phyloP scores from a whole-genome alignment of 768 basidiomycete species.

The Collybiopsis luxurians region DNA sequence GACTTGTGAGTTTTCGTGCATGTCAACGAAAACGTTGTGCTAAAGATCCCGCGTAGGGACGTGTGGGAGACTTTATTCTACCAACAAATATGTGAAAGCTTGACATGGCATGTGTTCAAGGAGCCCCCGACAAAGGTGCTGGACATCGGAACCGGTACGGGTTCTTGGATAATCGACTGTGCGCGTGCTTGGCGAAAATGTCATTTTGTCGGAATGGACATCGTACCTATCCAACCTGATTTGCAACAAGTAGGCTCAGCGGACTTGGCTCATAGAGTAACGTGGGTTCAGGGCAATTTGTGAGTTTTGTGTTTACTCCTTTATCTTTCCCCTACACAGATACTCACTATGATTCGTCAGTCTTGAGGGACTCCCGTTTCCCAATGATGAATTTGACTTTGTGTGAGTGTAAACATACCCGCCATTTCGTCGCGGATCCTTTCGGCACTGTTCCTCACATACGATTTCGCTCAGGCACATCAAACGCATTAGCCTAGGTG shows the following conservation, averaged over 20 bases:
- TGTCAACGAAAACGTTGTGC: slow-evolving; percentile 3
- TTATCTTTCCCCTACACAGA: slow-evolving; percentile 3
- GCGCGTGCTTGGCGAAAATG: slow-evolving; percentile 63
- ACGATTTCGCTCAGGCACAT: slow-evolving; percentile 51
- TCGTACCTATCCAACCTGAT: slow-evolving; percentile 72
- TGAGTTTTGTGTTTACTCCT: slow-evolving; percentile 28
- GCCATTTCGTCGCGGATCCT: too few relatives aligned
- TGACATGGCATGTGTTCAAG: slow-evolving; percentile 66
- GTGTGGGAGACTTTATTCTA: slow-evolving; percentile 64
- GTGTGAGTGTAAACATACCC: slow-evolving; percentile 48
- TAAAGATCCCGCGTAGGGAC: slow-evolving; percentile 40
- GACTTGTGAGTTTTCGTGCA: slow-evolving; percentile 55
- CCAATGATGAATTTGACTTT: slow-evolving; percentile 72
- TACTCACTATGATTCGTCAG: slow-evolving; percentile 29
- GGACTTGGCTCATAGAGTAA: slow-evolving; percentile 58
- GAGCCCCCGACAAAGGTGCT: slow-evolving; percentile 63
- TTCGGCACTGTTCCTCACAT: too few relatives aligned
- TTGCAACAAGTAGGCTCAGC: slow-evolving; percentile 55
- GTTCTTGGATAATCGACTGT: slow-evolving; percentile 68
- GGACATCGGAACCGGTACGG: slow-evolving; percentile 70
- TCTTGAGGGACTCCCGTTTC: slow-evolving; percentile 68
- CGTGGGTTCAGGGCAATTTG: slow-evolving; percentile 77
- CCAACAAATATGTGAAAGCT: slow-evolving; percentile 50
- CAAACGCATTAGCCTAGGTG: slow-evolving; percentile 69
- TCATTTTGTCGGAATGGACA: slow-evolving; percentile 67